Evolutionary conservation across 169 alveolate genomes (phyloP).

Genomic region (Eimeria praecox): DNA sequence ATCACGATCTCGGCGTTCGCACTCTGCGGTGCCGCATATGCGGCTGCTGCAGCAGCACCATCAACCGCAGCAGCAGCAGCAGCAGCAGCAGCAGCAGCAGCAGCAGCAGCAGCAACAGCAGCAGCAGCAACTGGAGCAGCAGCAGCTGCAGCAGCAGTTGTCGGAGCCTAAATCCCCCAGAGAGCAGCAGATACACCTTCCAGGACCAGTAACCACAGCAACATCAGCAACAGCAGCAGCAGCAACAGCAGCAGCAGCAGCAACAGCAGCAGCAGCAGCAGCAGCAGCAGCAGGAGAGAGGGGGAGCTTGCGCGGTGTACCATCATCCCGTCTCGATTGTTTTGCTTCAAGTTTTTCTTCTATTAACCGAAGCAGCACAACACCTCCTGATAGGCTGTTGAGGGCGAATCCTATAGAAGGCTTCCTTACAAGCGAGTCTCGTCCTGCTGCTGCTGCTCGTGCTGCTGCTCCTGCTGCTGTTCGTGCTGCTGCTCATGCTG

Average conservation of each 20-base stretch:
- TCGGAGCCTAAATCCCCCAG: no score
- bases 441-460: not conserved
- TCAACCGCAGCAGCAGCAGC: constrained; percentile 16
- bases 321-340: no score
- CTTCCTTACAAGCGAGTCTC: not conserved
- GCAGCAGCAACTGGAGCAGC: not conserved
- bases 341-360: no score
- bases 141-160: not conserved
- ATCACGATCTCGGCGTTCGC: not conserved
- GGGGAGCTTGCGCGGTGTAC: no score
- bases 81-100: constrained; percentile 22
- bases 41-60: not conserved
- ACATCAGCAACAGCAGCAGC: not conserved
- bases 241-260: not conserved
- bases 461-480: no score
- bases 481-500: not conserved
- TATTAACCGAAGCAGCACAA: no score
- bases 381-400: not conserved
- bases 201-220: not conserved
- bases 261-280: not conserved
- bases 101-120: not conserved
- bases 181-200: no score
- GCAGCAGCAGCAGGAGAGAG: constrained; percentile 34
- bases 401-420: not conserved
- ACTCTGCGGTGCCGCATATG: no score